Evolutionary conservation across 805 yeast species (phyloP).

Genomic region (Candida corydali): DNA sequence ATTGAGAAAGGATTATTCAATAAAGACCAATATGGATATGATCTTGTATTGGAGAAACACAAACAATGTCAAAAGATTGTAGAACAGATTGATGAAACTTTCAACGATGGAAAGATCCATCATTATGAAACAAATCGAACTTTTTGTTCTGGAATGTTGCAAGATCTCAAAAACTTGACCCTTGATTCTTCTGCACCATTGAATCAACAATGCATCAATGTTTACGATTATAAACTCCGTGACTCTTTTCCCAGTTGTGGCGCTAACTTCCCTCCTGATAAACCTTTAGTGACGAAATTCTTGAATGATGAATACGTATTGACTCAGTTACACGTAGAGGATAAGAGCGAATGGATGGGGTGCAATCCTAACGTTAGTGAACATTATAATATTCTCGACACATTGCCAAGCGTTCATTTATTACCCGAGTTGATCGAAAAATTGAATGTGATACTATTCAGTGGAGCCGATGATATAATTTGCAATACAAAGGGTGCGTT

Average conservation of each 20-base stretch:
- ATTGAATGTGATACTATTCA: slow-evolving; percentile 66
- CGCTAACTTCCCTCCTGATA: slow-evolving; percentile 83
- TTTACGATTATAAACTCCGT: slow-evolving; percentile 70
- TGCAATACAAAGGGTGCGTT: slow-evolving; percentile 82
- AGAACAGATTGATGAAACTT: slow-evolving; percentile 17
- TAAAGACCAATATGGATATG: slow-evolving; percentile 34
- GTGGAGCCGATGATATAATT: slow-evolving; percentile 84
- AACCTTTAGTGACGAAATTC: slow-evolving; percentile 46
- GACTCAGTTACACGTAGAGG: slow-evolving; percentile 46
- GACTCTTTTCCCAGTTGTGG: slow-evolving; percentile 88
- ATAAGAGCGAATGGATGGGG: slow-evolving; percentile 62
- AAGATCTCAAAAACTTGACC: slow-evolving; percentile 30
- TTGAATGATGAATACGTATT: slow-evolving; percentile 45
- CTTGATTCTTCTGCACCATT: slow-evolving; percentile 19
- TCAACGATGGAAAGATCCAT: slow-evolving; percentile 14
- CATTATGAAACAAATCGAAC: slow-evolving; percentile 21
- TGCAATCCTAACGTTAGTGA: slow-evolving; percentile 61
- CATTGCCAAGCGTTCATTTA: slow-evolving; percentile 59
- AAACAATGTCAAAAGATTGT: slow-evolving; percentile 58
- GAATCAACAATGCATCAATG: slow-evolving; percentile 64
- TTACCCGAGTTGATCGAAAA: slow-evolving; percentile 60
- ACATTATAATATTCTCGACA: slow-evolving; percentile 45
- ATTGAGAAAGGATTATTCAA: slow-evolving; percentile 55
- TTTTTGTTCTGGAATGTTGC: slow-evolving; percentile 48
- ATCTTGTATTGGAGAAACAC: slow-evolving; percentile 43